Evolutionary conservation across 371 early-diverging fungal genomes (phyloP), one percentile per base, ranked within the genome.

Genomic region (Fennellomyces sp.): DNA sequence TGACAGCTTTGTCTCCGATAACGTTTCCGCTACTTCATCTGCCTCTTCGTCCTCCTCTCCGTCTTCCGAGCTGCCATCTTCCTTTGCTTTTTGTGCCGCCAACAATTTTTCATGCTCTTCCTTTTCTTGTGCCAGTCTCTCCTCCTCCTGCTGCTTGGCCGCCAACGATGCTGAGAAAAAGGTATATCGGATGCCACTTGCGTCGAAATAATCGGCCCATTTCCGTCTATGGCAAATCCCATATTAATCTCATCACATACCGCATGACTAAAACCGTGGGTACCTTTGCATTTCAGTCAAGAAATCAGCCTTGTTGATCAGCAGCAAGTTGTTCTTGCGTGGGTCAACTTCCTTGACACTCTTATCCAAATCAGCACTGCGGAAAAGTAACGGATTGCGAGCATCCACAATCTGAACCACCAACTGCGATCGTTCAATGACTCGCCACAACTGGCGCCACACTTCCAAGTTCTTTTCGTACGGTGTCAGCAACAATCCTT

Each of bases 361-460:
- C 49, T 80, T 85, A 30, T 93, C 94, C 56, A 99, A 75, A 81
- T 99, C 99, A 4, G 86, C 84, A 52, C 91, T 92, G 45, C 97
- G 84, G 81, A 98, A 99, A 56, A 99, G 80, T 53, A 96, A 66
- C 1, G 99, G 99, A 79, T 99, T 97, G 59, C 99, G 88, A 17
- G 96, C 97, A 84, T 99, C 99, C n/a, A 99, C 97, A 62, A 99
- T 99, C 78, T 99, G 99, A 21, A 98, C 96, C 28, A 99, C 86
- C 61, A 97, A 60, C 61, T 99, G 95, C 30, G 97, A 94, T 55
- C 97, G 84, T 76, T 99, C 99, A 71, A 99, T 93, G 38, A 99
- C 99, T 28, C 99, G 88, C 99, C 99, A 99, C 52, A 99, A 85
- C 76, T 99, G 99, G 51, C 99, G 87, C 99, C 99, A 99, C 29